Conservation (phyloP, 2,329 filamentous ascomycete genomes). For the Penicillium sclerotiorum region DNA sequence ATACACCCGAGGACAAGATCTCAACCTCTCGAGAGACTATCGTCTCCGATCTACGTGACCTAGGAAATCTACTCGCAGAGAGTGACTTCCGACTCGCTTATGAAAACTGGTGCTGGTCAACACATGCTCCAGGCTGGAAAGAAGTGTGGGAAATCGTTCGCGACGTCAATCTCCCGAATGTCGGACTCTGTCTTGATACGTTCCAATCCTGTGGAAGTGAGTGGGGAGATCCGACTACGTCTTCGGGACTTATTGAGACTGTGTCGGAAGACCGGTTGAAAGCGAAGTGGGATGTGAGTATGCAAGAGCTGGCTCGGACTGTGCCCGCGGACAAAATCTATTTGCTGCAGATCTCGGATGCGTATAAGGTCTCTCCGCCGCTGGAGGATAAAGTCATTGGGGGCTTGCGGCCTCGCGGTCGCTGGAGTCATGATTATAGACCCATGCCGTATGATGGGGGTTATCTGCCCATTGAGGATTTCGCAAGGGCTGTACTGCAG, state of each 20-base stretch:
- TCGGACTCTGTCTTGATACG: conserved; percentile 76
- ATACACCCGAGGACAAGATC: conserved; percentile 59
- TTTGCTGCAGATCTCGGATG: conserved; percentile 74
- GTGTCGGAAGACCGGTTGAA: conserved; percentile 51
- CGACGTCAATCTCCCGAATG: conserved; percentile 63
- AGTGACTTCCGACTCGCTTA: conserved; percentile 68
- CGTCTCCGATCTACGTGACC: conserved; percentile 62
- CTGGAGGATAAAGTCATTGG: conserved; percentile 55
- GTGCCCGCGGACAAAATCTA: conserved; percentile 72
- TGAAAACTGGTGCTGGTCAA: conserved; percentile 83
- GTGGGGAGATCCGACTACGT: conserved; percentile 70
- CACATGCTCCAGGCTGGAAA: conserved; percentile 68
- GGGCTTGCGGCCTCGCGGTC: conserved; percentile 62
- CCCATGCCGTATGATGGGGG: conserved; percentile 71
- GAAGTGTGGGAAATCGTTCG: conserved; percentile 70
- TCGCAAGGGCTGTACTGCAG: conserved; percentile 65
- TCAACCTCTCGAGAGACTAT: conserved; percentile 54
- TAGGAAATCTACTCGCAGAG: conserved; percentile 64
- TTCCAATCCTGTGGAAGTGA: conserved; percentile 75
- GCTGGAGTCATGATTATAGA: conserved; percentile 72
- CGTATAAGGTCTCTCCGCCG: conserved; percentile 64
- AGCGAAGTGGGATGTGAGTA: conserved; percentile 55
- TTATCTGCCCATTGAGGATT: conserved; percentile 68
- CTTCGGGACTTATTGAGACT: conserved; percentile 60
- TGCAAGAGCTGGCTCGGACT: conserved; percentile 58